Percentiles rank a stretch among this genome's conserved stretches.
phyloP scores from a whole-genome alignment of 345 rosid species.

The Nasturtium officinale region DNA sequence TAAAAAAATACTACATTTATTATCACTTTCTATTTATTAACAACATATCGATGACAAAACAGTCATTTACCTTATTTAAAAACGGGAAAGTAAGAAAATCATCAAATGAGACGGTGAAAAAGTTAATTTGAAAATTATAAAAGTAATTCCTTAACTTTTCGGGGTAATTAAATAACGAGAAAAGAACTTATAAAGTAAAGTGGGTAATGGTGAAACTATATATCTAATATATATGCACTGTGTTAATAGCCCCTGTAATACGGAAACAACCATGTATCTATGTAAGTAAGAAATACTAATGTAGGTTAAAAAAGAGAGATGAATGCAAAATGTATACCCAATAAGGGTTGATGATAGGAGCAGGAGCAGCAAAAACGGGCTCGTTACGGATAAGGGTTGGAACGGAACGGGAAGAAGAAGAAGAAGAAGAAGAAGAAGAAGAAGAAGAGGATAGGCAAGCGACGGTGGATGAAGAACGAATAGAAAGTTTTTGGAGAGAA shows the following conservation, averaged over 20 bases:
- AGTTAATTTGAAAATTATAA: background rate
- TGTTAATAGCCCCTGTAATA: background rate
- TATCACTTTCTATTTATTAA: background rate
- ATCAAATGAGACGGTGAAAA: background rate
- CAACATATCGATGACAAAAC: background rate
- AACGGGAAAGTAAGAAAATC: too few relatives aligned
- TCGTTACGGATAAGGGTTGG: conserved; percentile 75
- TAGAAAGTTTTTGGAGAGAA: conserved; percentile 45
- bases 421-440: conserved; percentile 34
- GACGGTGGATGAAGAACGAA: conserved; percentile 52
- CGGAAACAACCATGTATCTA: conserved; percentile 6
- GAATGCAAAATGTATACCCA: conserved; percentile 44
- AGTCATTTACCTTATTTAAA: too few relatives aligned
- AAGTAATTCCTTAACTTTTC: background rate
- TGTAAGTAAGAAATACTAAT: background rate
- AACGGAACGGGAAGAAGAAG: conserved; percentile 41
- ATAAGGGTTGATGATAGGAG: conserved; percentile 64
- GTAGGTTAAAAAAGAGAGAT: conserved; percentile 7
- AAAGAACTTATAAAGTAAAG: background rate
- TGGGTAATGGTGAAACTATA: background rate
- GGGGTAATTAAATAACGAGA: background rate
- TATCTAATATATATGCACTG: background rate
- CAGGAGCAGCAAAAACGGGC: conserved; percentile 76
- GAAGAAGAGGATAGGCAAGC: conserved; percentile 42
- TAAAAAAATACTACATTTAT: background rate